Percentiles rank a stretch among this genome's conserved stretches.
These are phyloP conservation scores for Geotrichum bryndzae DNA, from an alignment of 1,139 yeast genomes.

Conservation along the genomic window DNA sequence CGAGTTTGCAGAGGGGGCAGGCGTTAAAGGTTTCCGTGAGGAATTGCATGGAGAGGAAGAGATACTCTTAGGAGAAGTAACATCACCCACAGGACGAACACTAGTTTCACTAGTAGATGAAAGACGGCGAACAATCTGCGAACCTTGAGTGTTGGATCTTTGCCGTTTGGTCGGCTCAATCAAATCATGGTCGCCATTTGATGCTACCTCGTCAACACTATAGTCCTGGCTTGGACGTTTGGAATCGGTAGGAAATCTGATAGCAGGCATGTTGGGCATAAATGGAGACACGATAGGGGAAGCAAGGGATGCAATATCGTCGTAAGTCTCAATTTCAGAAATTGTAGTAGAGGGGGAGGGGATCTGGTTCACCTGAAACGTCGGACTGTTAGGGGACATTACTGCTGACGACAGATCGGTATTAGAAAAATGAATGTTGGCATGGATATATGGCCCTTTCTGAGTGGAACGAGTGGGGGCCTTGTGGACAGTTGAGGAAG, in stretches of 20 bases:
- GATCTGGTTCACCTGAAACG: slow-evolving; percentile 4
- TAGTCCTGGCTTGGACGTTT: slow-evolving; percentile 13
- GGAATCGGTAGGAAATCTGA: slow-evolving; percentile 13
- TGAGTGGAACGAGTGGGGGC: neutral
- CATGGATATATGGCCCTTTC: neutral
- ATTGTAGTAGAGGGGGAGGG: slow-evolving; percentile 14
- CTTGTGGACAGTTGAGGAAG: slow-evolving; percentile 1
- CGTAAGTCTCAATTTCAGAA: slow-evolving; percentile 8
- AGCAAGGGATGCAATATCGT: slow-evolving; percentile 10
- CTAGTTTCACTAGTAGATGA: slow-evolving; percentile 12
- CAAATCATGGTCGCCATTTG: slow-evolving; percentile 2
- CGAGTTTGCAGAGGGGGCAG: neutral
- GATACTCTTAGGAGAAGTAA: slow-evolving; percentile 8
- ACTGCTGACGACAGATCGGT: slow-evolving; percentile 6
- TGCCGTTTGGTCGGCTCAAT: slow-evolving; percentile 11
- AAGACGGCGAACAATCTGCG: slow-evolving; percentile 6
- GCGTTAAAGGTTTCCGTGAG: slow-evolving; percentile 11
- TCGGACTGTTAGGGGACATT: slow-evolving; percentile 13
- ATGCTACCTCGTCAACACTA: slow-evolving; percentile 9
- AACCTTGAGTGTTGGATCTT: slow-evolving; percentile 13
- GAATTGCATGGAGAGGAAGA: slow-evolving; percentile 2
- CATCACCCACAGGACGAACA: neutral
- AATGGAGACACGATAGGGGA: slow-evolving; percentile 19
- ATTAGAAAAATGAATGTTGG: slow-evolving; percentile 8
- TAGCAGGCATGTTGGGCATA: slow-evolving; percentile 13